Evolutionary conservation across 2,329 filamentous ascomycete species (phyloP), one percentile per base, ranked within the genome.

Genomic region (Hymenoscyphus repandus): DNA sequence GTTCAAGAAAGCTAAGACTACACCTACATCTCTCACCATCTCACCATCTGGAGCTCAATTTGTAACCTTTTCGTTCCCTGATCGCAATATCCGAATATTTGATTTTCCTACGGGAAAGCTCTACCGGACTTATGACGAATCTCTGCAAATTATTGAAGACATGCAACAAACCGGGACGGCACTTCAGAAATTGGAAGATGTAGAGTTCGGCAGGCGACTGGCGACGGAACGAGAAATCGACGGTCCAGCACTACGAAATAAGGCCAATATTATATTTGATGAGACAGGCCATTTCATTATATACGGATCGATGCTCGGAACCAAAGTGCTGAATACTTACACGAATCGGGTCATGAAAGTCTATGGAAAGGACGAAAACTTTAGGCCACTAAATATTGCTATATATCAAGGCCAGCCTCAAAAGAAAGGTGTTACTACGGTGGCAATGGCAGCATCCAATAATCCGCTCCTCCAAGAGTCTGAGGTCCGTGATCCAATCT

Each of bases 101-200:
- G 90, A 99, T 62, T 99, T 99, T 64, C 79, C 83, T 1, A 84
- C 88, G 0, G 93, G 83, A 10, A 96, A 95, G 69, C 77, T 99
- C 4, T 85, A 92, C 62, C 83, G 92, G 34, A 93, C 89, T 1
- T 99, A 99, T 64, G 95, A 99, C 62, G 93, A 99, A 67, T 97
- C 92, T 3, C 76, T 99, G 10, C 77, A 85, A 50, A 93, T 89
- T 1, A 83, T 95, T 40, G 90, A 89, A 47, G 89, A 95, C 55
- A 96, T 96, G 90, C 92, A 99, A 63, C 89, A 96, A 70, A 88
- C 89, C n/a, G 91, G 90, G 0, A 93, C 87, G 0, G 83, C 87
- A 0, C 72, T 86, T 6, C 82, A 89, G 51, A 89, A 89, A 58
- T 72, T 99, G 1, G 93, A 97, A 50, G 83, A 90, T 55, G 82